Base-by-base conservation (phyloP, 2,329 filamentous ascomycete genomes). In the Sclerotinia sclerotiorum region DNA sequence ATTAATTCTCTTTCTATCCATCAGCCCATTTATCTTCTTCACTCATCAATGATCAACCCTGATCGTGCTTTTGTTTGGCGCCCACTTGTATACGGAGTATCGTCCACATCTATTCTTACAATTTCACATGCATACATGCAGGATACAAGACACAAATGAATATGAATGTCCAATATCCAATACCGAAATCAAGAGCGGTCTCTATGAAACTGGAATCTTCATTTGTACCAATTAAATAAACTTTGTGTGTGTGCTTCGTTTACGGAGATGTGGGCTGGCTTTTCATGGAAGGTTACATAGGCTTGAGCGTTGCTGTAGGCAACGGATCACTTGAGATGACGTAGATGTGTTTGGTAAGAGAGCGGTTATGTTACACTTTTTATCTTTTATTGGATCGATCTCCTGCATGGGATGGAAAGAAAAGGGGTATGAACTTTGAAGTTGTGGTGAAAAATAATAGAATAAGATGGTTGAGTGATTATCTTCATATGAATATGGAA, bases 1-100 rank as follows among this genome's bases (percentile, higher is more conserved):
- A 63, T 63, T 52, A 42, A 27, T 65, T 35, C 35, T 21, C n/a
- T 44, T 55, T 42, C 61, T 19, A 21, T 64, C 61, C 7, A 24
- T 29, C 24, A 42, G 42, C 15, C 55, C 55, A 42, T 24, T 39
- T n/a, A 56, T 39, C 21, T 17, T 39, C 21, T 17, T 17, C 55
- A 24, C 15, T 39, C 21, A 8, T 1, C 55, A 57, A 8, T 39
- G 13, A 8, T 1, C 55, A 57, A 8, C 55, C 55, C 13, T 17
- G 21, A 57, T 39, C 32, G 17, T 24, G 11, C 21, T 39, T 39
- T 39, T 56, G 21, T n/a, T 48, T 39, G 32, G 32, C 54, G 54
- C 29, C 54, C 8, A 29, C 21, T 3, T 3, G 32, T 32, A 32
- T 32, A n/a, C n/a, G n/a, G n/a, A n/a, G n/a, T 1, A 7, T 32